These are phyloP conservation scores for Beauveria medogensis DNA, from an alignment of 2,329 filamentous ascomycete genomes.

Conservation along the genomic window DNA sequence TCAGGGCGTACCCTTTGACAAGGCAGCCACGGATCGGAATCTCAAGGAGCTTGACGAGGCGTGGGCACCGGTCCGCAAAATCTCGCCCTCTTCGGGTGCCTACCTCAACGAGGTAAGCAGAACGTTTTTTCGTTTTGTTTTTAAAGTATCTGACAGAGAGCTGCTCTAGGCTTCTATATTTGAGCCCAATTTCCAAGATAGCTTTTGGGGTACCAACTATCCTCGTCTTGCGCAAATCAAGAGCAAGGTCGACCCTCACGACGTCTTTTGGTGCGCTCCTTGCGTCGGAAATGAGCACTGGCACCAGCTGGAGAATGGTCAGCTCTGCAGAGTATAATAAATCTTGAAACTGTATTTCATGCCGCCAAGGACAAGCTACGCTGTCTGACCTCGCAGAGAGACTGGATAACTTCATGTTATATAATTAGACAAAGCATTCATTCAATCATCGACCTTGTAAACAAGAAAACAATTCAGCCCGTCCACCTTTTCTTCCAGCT, in stretches of 20 bases:
- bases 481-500: not conserved
- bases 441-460: not conserved
- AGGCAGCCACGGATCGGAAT: constrained; percentile 20
- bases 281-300: constrained; percentile 40
- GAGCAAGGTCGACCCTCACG: constrained; percentile 34
- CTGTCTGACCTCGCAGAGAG: not conserved
- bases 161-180: constrained; percentile 24
- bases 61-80: constrained; percentile 28
- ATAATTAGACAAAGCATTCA: not conserved
- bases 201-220: constrained; percentile 40
- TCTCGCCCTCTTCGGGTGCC: constrained; percentile 33
- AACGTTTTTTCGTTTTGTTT: not conserved
- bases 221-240: constrained; percentile 36
- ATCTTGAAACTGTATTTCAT: not conserved
- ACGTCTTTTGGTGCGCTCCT: constrained; percentile 40
- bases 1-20: constrained; percentile 25
- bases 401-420: not conserved
- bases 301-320: constrained; percentile 19
- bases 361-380: not conserved
- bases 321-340: constrained; percentile 17
- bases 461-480: not conserved
- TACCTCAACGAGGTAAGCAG: constrained; percentile 37
- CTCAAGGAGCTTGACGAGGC: constrained; percentile 19
- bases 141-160: not conserved
- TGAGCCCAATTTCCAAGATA: constrained; percentile 30